These are phyloP conservation scores for Ophiocordyceps unilateralis DNA, from an alignment of 2,329 filamentous ascomycete species.

Conservation along the genomic window DNA sequence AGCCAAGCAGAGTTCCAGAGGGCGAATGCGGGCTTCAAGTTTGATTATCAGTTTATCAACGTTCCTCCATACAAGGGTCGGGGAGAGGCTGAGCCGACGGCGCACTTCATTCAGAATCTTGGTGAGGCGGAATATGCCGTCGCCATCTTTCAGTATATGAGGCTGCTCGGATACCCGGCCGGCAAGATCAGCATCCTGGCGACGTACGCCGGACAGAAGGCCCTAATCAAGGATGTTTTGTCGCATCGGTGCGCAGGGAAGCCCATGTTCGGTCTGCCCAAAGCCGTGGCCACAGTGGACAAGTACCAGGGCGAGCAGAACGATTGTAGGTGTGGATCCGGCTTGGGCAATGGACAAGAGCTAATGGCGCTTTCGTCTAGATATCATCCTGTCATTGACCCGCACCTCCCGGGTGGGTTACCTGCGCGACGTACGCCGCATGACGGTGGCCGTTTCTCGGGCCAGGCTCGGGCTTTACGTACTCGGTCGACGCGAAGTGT, in stretches of 20 bases:
- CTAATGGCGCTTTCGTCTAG: slow-evolving; percentile 23
- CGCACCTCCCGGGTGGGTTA: slow-evolving; percentile 82
- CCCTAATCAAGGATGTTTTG: slow-evolving; percentile 76
- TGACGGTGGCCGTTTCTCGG: slow-evolving; percentile 88
- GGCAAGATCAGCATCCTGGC: slow-evolving; percentile 72
- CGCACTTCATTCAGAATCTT: slow-evolving; percentile 91
- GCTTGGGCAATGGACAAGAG: neutral
- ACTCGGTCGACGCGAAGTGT: slow-evolving; percentile 72
- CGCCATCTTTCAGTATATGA: slow-evolving; percentile 94
- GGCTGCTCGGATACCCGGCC: slow-evolving; percentile 79
- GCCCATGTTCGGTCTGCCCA: slow-evolving; percentile 72
- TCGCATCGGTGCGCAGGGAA: slow-evolving; percentile 69
- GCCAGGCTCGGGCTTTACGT: slow-evolving; percentile 85
- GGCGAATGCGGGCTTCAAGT: slow-evolving; percentile 83
- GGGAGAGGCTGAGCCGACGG: slow-evolving; percentile 77
- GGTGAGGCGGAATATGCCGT: slow-evolving; percentile 96
- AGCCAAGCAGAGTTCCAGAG: slow-evolving; percentile 51
- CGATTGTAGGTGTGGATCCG: slow-evolving; percentile 52
- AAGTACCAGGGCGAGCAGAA: slow-evolving; percentile 99
- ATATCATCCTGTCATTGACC: slow-evolving; percentile 85
- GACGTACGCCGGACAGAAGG: slow-evolving; percentile 83
- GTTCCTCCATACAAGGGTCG: slow-evolving; percentile 82
- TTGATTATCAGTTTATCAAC: slow-evolving; percentile 93
- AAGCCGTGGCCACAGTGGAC: slow-evolving; percentile 85
- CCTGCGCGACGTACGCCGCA: slow-evolving; percentile 76